phyloP scores from a whole-genome alignment of 768 basidiomycete species.

The Kwoniella newhampshirensis region DNA sequence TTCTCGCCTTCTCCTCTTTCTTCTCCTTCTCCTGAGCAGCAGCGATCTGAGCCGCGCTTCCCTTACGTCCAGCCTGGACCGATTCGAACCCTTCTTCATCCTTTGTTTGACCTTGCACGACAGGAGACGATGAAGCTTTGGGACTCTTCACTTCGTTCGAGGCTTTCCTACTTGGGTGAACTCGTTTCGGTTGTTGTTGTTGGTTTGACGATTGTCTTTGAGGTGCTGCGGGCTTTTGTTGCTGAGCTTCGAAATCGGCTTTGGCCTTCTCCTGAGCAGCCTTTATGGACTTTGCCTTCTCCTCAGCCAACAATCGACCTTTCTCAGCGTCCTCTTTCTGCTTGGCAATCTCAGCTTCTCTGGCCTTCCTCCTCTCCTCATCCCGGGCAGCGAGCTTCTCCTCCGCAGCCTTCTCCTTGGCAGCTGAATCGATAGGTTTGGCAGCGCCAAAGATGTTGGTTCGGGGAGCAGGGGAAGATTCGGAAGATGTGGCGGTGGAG shows the following conservation, averaged over 20 bases:
- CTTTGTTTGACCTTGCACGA: conserved; percentile 9
- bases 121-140: neutral
- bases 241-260: conserved; percentile 14
- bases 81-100: conserved; percentile 36
- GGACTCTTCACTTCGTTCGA: conserved; percentile 3
- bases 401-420: conserved; percentile 60
- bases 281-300: conserved; percentile 61
- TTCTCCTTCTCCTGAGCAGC: conserved; percentile 14
- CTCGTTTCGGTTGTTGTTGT: conserved; percentile 11
- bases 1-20: conserved; percentile 23
- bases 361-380: conserved; percentile 41
- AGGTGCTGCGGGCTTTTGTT: neutral
- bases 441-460: conserved; percentile 85
- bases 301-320: conserved; percentile 30
- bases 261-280: conserved; percentile 53
- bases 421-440: conserved; percentile 79
- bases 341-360: conserved; percentile 34
- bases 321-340: conserved; percentile 39
- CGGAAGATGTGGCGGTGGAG: conserved; percentile 64
- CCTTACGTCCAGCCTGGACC: conserved; percentile 13
- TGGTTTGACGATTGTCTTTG: neutral
- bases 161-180: conserved; percentile 20
- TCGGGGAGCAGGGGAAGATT: conserved; percentile 61
- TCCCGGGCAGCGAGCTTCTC: conserved; percentile 44
- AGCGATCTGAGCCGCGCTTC: conserved; percentile 5